Base-by-base conservation (phyloP, 2,329 filamentous ascomycete genomes). In the Fusarium sp. region DNA sequence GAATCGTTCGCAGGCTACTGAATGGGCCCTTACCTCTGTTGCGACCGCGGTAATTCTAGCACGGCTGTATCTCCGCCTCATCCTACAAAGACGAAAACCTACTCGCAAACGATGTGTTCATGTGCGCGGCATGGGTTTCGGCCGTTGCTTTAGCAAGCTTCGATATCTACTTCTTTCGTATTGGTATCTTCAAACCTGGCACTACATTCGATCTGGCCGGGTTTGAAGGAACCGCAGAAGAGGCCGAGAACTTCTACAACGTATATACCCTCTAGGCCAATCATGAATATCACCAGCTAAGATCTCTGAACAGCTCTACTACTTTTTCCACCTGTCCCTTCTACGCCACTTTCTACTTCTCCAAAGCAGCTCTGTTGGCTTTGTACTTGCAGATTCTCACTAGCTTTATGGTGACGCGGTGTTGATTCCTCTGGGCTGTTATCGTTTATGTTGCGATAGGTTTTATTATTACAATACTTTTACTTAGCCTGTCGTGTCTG, bases 361-460 rank as follows among this genome's bases (percentile, higher is more conserved):
- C 56, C 2, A 63, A 73, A 19, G 69, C 61, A 18, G 61, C 66
- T 10, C 52, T 73, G 0, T 16, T 73, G 3, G 39, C 51, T 4
- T 52, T 73, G 1, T 73, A 73, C 27, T 33, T 66, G 9, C 60
- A 72, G 18, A 51, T 72, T 2, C 69, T 72, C 16, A 60, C 69
- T 0, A 18, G 7, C 3, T 73, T 73, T 7, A 70, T 73, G 70
- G 54, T 63, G 5, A 73, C 59, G 21, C 27, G 66, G 11, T 41
- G 70, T 23, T 35, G 58, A 4, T 63, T 70, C 16, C 33, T 73
- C n/a, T 73, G 69, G 66, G 51, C 21, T 0, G 60, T 60, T 2
- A 67, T 73, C 12, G 14, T 23, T 7, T 73, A 67, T 7, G 57
- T 60, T 8, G 31, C 39, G 5, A 8, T 52, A 5, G n/a, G 27